A percentile compares a stretch with the other conserved stretches of the same genome.
Evolutionary conservation across 768 basidiomycete species (phyloP).

Genomic region (Cyclocybe aegerita): DNA sequence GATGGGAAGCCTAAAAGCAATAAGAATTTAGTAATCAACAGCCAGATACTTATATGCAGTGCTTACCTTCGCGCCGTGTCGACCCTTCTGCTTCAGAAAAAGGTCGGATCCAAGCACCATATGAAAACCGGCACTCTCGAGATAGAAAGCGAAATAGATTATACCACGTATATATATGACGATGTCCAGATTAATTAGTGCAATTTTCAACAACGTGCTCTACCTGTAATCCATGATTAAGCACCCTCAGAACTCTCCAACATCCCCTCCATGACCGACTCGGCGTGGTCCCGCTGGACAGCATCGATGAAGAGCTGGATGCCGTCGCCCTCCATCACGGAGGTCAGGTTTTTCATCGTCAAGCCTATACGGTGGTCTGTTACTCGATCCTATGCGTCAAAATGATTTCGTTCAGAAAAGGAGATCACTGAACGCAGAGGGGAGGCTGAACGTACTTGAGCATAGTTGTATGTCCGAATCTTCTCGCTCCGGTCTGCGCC

Average conservation of each 20-base stretch:
- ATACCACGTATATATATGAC: too few relatives aligned
- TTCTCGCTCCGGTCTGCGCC: conserved; percentile 91
- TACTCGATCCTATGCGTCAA: conserved; percentile 66
- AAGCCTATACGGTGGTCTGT: conserved; percentile 91
- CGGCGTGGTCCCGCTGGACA: conserved; percentile 55
- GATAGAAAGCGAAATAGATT: too few relatives aligned
- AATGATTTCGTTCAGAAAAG: not conserved
- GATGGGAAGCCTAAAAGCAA: too few relatives aligned
- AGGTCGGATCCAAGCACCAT: too few relatives aligned
- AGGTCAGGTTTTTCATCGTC: conserved; percentile 64
- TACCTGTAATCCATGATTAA: too few relatives aligned
- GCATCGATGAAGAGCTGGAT: conserved; percentile 58
- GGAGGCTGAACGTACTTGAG: conserved; percentile 54
- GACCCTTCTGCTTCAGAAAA: too few relatives aligned
- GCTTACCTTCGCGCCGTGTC: too few relatives aligned
- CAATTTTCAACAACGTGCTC: too few relatives aligned
- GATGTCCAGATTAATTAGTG: too few relatives aligned
- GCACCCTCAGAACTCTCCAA: conserved; percentile 20
- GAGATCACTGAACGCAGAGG: not conserved
- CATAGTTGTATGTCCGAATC: conserved; percentile 93
- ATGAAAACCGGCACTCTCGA: too few relatives aligned
- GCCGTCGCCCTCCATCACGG: conserved; percentile 67
- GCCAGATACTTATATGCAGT: too few relatives aligned
- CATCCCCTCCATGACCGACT: conserved; percentile 54
- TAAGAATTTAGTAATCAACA: too few relatives aligned